Evolutionary conservation across 306 rosid species (phyloP), one percentile per base, ranked within the genome.

Genomic region (Vigna trinervia): DNA sequence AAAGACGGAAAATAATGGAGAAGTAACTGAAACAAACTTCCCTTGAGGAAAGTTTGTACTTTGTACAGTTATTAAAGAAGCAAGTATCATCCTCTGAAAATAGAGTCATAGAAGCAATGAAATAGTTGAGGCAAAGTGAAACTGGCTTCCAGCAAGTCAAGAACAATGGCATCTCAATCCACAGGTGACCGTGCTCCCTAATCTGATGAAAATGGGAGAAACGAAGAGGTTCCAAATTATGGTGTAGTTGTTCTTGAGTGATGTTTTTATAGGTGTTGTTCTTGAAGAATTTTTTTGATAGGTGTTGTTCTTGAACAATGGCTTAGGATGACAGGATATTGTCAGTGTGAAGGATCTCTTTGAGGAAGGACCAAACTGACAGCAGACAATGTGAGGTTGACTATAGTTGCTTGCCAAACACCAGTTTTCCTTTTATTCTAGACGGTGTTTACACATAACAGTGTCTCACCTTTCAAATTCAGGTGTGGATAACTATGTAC

Each of bases 361-460:
- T 17, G 5, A 23, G 51, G 76, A 62, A 67, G 47, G 15, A 51
- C 22, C 32, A 61, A 58, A 62, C 36, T 69, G 62, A 76, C 69
- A 61, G 73, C 77, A 50, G 47, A 71, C 34, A 52, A 69, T 41
- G 48, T 12, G 67, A 43, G 78, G 78, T 69, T 77, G 85, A 45
- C 15, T 34, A 34, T 71, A 45, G 78, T 61, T 83, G 75, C 72
- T 68, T 68, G 61, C 72, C 80, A 79, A 68, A 74, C 53, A 74
- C 74, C 74, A 78, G 70, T 69, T 83, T 70, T 78, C 75, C 41
- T 77, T 85, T 79, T 63, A 76, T 71, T 82, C 78, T 54, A 50
- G 73, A 48, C 52, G 11, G 53, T 73, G 50, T 71, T 56, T 52
- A 26, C 28, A 26, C 28, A 26, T 26, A 26, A 26, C 28, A 26